These are phyloP conservation scores for Exidia glandulosa DNA, from an alignment of 768 basidiomycete genomes.

Conservation along the genomic window DNA sequence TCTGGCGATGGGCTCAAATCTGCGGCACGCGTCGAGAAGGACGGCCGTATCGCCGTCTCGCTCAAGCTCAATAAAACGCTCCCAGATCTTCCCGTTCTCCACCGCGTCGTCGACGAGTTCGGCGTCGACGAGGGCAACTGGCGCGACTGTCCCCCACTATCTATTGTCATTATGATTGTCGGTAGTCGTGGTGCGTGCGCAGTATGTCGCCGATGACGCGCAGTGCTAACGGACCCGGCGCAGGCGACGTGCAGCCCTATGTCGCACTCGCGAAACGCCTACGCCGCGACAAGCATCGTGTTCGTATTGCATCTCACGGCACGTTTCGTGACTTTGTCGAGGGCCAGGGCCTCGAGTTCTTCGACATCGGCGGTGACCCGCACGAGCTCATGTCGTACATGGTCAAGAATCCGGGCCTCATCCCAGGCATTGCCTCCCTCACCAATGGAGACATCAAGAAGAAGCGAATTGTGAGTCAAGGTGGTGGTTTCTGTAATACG, in stretches of 20 bases:
- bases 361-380: conserved; percentile 50
- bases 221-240: not conserved
- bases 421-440: conserved; percentile 47
- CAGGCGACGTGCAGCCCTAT: conserved; percentile 60
- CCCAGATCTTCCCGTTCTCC: too few relatives aligned
- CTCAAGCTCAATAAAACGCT: too few relatives aligned
- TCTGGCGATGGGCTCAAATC: too few relatives aligned
- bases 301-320: conserved; percentile 52
- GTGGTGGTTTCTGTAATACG: conserved; percentile 19
- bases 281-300: conserved; percentile 39
- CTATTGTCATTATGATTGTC: conserved; percentile 57
- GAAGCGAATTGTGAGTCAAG: too few relatives aligned
- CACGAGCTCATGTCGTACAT: conserved; percentile 61
- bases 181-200: conserved; percentile 42
- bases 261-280: conserved; percentile 44
- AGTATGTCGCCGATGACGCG: not conserved
- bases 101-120: conserved; percentile 42
- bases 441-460: conserved; percentile 49
- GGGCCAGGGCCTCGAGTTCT: conserved; percentile 45
- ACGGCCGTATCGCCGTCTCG: too few relatives aligned
- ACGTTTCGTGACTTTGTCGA: conserved; percentile 46
- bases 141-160: conserved; percentile 31
- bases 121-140: conserved; percentile 27
- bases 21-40: too few relatives aligned
- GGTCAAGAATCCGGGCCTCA: conserved; percentile 56